Conservation (phyloP, 306 rosid genomes). For the Cucumis melo region DNA sequence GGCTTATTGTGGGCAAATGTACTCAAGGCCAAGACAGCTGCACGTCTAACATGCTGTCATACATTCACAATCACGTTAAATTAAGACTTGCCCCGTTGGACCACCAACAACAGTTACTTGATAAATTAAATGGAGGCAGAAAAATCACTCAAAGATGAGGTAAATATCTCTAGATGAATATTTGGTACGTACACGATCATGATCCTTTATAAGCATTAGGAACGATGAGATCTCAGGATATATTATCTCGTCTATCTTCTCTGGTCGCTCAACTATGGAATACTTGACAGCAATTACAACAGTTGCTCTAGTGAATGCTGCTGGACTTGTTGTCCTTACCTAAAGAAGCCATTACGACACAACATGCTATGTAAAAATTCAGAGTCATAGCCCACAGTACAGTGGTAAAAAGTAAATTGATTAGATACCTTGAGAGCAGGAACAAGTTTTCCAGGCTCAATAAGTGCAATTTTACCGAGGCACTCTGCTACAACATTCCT, state of each 20-base stretch:
- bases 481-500: constrained; percentile 99
- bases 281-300: constrained; percentile 97
- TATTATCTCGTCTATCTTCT: constrained; percentile 90
- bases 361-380: neutral
- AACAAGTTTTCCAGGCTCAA: constrained; percentile 90
- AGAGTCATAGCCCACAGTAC: constrained; percentile 9
- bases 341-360: constrained; percentile 13
- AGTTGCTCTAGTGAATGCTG: constrained; percentile 97
- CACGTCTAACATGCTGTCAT: constrained; percentile 95
- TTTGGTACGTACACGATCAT: constrained; percentile 60
- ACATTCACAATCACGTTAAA: constrained; percentile 13
- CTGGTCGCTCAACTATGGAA: constrained; percentile 93
- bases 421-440: constrained; percentile 87
- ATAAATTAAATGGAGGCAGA: neutral
- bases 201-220: constrained; percentile 92
- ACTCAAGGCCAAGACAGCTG: constrained; percentile 95
- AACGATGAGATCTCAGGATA: constrained; percentile 90
- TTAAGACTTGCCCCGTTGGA: neutral
- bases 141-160: neutral
- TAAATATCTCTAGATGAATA: neutral
- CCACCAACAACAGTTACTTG: neutral
- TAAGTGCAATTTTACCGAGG: constrained; percentile 91
- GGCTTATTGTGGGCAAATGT: constrained; percentile 99
- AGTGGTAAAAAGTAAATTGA: neutral
- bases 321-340: constrained; percentile 78